These are phyloP conservation scores for Nemania diffusa DNA, from an alignment of 2,329 filamentous ascomycete species.

Conservation along the genomic window DNA sequence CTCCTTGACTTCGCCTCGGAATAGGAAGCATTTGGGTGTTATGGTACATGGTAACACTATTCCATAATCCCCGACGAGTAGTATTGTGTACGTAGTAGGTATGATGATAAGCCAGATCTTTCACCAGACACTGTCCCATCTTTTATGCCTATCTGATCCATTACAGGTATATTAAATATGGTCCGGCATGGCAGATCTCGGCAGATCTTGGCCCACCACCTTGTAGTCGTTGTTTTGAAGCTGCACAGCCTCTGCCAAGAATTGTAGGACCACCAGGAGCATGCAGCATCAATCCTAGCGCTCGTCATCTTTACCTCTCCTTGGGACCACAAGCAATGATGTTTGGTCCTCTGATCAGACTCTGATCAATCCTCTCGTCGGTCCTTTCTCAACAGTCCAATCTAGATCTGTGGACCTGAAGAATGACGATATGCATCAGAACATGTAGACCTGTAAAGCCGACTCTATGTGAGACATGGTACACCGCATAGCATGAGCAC, in stretches of 20 bases:
- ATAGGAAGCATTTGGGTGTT: not conserved
- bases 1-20: not conserved
- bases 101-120: too few species aligned
- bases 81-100: too few species aligned
- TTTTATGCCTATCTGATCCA: not conserved
- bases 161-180: constrained; percentile 4
- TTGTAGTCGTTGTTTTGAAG: constrained; percentile 9
- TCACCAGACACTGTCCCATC: not conserved
- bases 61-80: too few species aligned
- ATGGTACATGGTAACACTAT: too few species aligned
- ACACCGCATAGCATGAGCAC: not conserved
- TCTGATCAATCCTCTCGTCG: not conserved
- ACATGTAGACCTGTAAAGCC: not conserved
- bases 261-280: not conserved
- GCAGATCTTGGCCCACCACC: constrained; percentile 31
- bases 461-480: not conserved
- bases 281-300: constrained; percentile 7
- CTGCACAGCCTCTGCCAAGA: constrained; percentile 31
- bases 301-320: not conserved
- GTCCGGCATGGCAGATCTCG: constrained; percentile 33
- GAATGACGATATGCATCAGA: constrained; percentile 7
- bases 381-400: too few species aligned
- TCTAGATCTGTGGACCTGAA: not conserved
- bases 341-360: not conserved
- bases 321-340: not conserved